These are phyloP conservation scores for Phialophora tarda DNA, from an alignment of 2,329 filamentous ascomycete genomes.

Conservation along the genomic window DNA sequence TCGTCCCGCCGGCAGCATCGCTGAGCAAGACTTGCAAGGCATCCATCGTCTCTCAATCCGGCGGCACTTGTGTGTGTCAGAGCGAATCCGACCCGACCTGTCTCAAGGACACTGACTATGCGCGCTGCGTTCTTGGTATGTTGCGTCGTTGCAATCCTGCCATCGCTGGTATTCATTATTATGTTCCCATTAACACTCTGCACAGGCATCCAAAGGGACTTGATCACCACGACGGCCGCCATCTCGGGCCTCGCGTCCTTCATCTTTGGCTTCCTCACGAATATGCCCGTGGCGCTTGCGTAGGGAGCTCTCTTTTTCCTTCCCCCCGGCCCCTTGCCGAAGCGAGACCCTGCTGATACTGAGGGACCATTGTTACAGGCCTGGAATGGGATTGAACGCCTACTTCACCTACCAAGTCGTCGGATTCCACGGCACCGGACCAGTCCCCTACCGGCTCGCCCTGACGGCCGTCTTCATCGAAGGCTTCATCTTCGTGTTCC, in stretches of 20 bases:
- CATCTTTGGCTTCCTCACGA: slow-evolving; percentile 81
- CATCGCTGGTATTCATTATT: slow-evolving; percentile 40
- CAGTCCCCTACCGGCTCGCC: slow-evolving; percentile 75
- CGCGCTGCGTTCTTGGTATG: slow-evolving; percentile 4
- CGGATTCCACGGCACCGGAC: slow-evolving; percentile 74
- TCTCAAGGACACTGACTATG: slow-evolving; percentile 47
- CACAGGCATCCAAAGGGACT: slow-evolving; percentile 71
- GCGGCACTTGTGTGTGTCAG: slow-evolving; percentile 76
- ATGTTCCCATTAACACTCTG: slow-evolving; percentile 47
- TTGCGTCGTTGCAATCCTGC: not conserved
- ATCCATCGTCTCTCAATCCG: slow-evolving; percentile 69
- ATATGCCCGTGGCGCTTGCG: slow-evolving; percentile 74
- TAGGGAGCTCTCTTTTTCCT: not conserved
- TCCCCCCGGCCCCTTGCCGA: no score
- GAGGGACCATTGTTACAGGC: slow-evolving; percentile 41
- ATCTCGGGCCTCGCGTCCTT: slow-evolving; percentile 81
- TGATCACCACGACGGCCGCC: slow-evolving; percentile 83
- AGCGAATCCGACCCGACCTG: slow-evolving; percentile 53
- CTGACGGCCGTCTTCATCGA: slow-evolving; percentile 88
- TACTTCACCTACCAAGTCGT: slow-evolving; percentile 75
- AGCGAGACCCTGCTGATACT: not conserved
- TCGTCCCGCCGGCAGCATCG: not conserved
- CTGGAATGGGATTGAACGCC: slow-evolving; percentile 66
- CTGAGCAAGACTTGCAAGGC: not conserved
- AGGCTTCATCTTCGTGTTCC: slow-evolving; percentile 79